A percentile compares a stretch with the other conserved stretches of the same genome.
These are phyloP conservation scores for Pyracantha coccinea DNA, from an alignment of 331 rosid species.

Conservation along the genomic window DNA sequence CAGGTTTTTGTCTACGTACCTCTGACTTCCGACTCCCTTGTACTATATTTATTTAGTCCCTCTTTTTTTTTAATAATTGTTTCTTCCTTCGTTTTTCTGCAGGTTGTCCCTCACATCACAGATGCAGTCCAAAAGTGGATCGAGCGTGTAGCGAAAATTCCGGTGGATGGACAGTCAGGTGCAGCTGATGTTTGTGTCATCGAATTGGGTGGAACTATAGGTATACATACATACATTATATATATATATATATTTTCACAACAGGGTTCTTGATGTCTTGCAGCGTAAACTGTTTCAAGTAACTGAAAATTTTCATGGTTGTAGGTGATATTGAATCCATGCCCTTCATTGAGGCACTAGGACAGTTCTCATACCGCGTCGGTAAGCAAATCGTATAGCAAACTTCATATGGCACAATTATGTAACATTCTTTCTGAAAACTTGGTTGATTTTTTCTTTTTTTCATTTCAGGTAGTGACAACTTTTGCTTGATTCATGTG, in stretches of 20 bases:
- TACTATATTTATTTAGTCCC: slow-evolving; percentile 1
- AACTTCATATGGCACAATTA: neutral
- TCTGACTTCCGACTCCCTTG: slow-evolving; percentile 4
- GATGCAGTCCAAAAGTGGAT: slow-evolving; percentile 96
- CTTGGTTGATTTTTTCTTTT: neutral
- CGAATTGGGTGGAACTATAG: slow-evolving; percentile 97
- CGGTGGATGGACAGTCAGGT: slow-evolving; percentile 77
- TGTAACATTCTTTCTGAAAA: neutral
- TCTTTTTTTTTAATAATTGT: neutral
- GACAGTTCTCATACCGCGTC: slow-evolving; percentile 78
- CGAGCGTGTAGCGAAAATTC: slow-evolving; percentile 67
- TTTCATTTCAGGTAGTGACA: slow-evolving; percentile 50
- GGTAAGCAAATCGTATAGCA: slow-evolving; percentile 39
- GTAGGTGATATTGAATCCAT: slow-evolving; percentile 96
- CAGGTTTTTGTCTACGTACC: slow-evolving; percentile 44
- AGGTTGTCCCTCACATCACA: slow-evolving; percentile 98
- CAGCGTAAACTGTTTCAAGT: too few species aligned
- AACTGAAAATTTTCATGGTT: slow-evolving; percentile 17
- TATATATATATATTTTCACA: neutral
- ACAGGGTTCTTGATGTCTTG: slow-evolving; percentile 7
- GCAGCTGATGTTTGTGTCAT: slow-evolving; percentile 95
- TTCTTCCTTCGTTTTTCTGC: neutral
- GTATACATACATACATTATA: slow-evolving; percentile 21
- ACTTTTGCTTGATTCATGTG: slow-evolving; percentile 87
- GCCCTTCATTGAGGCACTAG: slow-evolving; percentile 91